Evolutionary conservation across 2,329 filamentous ascomycete species (phyloP), one percentile per base, ranked within the genome.

Genomic region (Pseudogymnoascus sp.): DNA sequence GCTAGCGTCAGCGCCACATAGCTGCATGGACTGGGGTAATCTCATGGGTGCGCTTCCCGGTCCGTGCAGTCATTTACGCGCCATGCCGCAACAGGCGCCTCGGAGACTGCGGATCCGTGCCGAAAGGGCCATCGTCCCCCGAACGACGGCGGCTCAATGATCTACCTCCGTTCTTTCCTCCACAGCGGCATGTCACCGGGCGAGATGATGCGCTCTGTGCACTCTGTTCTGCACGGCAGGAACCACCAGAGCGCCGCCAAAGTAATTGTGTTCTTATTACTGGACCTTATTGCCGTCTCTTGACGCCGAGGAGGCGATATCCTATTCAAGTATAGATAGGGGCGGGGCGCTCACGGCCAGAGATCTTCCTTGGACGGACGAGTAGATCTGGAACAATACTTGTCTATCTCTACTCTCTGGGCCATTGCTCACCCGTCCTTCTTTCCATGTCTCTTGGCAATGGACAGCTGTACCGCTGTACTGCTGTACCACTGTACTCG

Each of bases 71-170:
- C 12, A 19, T 19, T 33, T 19, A 55, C 49, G 49, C 49, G 49
- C 49, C 49, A 55, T 55, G 49, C 49, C 49, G 49, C 49, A 55
- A 55, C 5, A 55, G 49, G 49, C 49, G 49, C 49, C 28, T 55
- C 49, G 49, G 49, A 55, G 49, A 55, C 28, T 55, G 49, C 49
- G 49, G 49, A 55, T 55, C 49, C 49, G 49, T 55, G 49, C 49
- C 16, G 49, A 55, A 55, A 33, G 49, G 49, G 28, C 28, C 28
- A 5, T 33, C n/a, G 5, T 55, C 25, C 49, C 49, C 49, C 49
- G 49, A 33, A 55, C 28, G 49, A 22, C 25, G 49, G 49, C 49
- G 49, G 49, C 49, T 19, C 49, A 8, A 19, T 55, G 45, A 55
- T 33, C 45, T 55, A n/a, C 45, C 25, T 55, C 45, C 45, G 45